A percentile compares a stretch with the other conserved stretches of the same genome.
phyloP scores from a whole-genome alignment of 139 green algal species.

The Zygnema circumcarinatum region DNA sequence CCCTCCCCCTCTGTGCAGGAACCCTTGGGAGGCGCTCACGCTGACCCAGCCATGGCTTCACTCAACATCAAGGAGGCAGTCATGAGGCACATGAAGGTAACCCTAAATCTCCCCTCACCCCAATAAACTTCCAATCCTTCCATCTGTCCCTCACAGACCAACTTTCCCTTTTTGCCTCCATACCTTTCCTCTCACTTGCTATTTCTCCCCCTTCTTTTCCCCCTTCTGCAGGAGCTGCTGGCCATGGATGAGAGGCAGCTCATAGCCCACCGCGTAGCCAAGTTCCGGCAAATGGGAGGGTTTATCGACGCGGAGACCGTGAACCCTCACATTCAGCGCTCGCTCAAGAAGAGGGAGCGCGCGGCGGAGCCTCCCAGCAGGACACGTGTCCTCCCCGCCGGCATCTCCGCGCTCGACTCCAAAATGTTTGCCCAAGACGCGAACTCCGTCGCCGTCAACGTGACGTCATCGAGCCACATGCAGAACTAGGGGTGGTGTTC shows the following conservation, averaged over 20 bases:
- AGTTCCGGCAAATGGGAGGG: slow-evolving; percentile 55
- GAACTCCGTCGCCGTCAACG: neutral
- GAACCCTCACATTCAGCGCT: slow-evolving; percentile 29
- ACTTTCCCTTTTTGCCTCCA: neutral
- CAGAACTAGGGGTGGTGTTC: no score
- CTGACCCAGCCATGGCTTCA: slow-evolving; percentile 84
- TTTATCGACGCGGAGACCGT: slow-evolving; percentile 38
- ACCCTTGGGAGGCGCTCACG: slow-evolving; percentile 88
- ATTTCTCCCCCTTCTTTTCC: neutral
- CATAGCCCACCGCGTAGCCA: slow-evolving; percentile 55
- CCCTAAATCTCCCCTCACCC: no score
- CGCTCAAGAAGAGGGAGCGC: slow-evolving; percentile 39
- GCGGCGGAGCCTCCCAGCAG: neutral
- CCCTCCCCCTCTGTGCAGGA: no score
- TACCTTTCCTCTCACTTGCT: neutral
- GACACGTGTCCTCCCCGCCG: neutral
- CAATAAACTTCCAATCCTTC: neutral
- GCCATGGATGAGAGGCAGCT: slow-evolving; percentile 37
- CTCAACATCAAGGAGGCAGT: slow-evolving; percentile 79
- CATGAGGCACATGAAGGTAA: slow-evolving; percentile 49
- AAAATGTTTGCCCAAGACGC: neutral
- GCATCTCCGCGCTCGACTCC: neutral
- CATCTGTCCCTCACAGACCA: neutral
- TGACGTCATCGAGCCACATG: no score
- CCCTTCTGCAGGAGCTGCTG: slow-evolving; percentile 58